Base-by-base conservation (phyloP, 2,329 filamentous ascomycete genomes). In the Aspergillus fumigatus region DNA sequence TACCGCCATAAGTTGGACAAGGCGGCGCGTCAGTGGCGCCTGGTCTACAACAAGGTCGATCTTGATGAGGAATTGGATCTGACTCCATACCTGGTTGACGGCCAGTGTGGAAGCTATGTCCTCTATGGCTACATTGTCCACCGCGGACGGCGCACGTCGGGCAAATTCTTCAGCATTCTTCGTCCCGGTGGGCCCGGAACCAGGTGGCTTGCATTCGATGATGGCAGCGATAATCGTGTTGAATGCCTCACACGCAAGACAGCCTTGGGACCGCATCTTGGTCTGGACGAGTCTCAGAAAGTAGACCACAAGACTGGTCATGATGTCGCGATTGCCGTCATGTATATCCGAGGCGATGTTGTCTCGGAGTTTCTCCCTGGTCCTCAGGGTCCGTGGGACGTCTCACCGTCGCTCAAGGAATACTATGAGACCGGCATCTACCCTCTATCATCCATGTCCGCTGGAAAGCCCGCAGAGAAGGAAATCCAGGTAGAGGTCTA, bases 41-140 rank as follows among this genome's bases (percentile, higher is more conserved):
- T 86, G 59, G 66, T 84, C 5, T 76, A 80, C 52, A 79, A 85
- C 64, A 78, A 77, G 45, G 80, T 87, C n/a, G 73, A 77, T 2
- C 63, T 86, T 14, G 76, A 85, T 52, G 83, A 87, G 53, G 70
- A 77, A 10, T 66, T 86, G 26, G 75, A 75, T 47, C 69, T 85
- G n/a, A 65, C 69, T 1, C 63, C 68, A 4, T 71, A 66, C 55
- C 66, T 71, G 2, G 57, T 67, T 19, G 67, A 73, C 32, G 67
- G 61, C 1, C 65, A 74, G 26, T 73, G 67, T 8, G 73, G 72
- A 11, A 67, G 74, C 10, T 87, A 86, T 64, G 80, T 79, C 1
- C 75, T 87, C 0, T 86, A 84, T 60, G 83, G 83, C 3, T 82
- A 86, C 59, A 73, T 86, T 32, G 82, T 84, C 2, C 84, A 87